Base-by-base conservation (phyloP, 202 grass and related monocot genomes). In the Carex arenaria region DNA sequence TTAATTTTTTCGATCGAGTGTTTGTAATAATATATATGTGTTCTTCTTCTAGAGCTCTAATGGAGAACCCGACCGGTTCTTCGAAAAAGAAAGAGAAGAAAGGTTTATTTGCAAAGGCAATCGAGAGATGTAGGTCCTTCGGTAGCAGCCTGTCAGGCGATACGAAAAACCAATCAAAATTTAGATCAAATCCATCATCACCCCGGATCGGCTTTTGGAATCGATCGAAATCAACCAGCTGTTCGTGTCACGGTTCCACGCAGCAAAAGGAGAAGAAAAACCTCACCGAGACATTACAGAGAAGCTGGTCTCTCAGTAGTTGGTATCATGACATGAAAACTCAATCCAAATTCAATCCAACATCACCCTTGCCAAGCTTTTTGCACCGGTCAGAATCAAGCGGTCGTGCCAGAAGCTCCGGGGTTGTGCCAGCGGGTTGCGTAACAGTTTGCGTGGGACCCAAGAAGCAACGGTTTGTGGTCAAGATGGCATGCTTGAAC, bases 401-500 rank as follows among this genome's bases (percentile, higher is more conserved):
- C 0, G 20, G 53, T 30, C 23, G 13, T 52, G 20, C 38, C 10
- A 15, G 51, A 4, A 55, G 80, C 66, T 36, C 64, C 36, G 13
- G 53, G 18, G 69, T 22, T 13, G 84, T 82, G 42, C 87, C 85
- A 54, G 67, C 70, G 20, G 91, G 91, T 0, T 97, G 78, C 85
- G 85, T 97, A 85, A 78, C 91, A 5, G 91, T 92, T 20, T 78
- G 84, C 28, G 91, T 97, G 72, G 94, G 94, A 4, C 86, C 86
- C 36, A 80, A 68, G 45, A 89, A 89, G 83, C 87, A 89, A 70
- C 80, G 94, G 65, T 97, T 94, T 63, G 60, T 82, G 5, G 87
- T 97, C 57, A 85, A 78, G 10, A 89, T 74, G 20, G 83, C 84
- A 18, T 94, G 91, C 81, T 81, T 88, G 36, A 97, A 97, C 80